Conservation (phyloP, 2,329 filamentous ascomycete genomes). For the Periconia macrospinosa region DNA sequence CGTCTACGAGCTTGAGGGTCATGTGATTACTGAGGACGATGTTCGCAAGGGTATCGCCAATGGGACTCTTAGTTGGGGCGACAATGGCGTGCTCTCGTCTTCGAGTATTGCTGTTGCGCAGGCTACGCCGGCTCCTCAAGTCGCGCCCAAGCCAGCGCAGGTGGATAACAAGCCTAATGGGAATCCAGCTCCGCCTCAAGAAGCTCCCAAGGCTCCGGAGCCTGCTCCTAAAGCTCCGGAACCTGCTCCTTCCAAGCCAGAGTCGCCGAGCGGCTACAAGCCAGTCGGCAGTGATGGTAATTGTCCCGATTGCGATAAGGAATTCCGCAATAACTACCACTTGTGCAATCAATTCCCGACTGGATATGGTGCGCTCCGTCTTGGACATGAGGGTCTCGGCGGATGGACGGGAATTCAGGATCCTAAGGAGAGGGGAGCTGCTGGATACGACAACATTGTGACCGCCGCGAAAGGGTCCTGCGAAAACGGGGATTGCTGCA, state of each 20-base stretch:
- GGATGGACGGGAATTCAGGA: slow-evolving; percentile 83
- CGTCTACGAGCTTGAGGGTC: slow-evolving; percentile 71
- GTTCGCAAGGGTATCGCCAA: slow-evolving; percentile 72
- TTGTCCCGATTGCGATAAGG: slow-evolving; percentile 58
- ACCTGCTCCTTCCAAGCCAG: slow-evolving; percentile 13
- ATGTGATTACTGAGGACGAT: slow-evolving; percentile 62
- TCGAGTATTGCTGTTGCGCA: slow-evolving; percentile 15
- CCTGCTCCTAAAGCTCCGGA: slow-evolving; percentile 10
- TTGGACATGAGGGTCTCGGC: slow-evolving; percentile 68
- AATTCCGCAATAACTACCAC: slow-evolving; percentile 76
- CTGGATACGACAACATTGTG: slow-evolving; percentile 58
- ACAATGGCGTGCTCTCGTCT: slow-evolving; percentile 57
- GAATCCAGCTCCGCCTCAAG: not conserved
- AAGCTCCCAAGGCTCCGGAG: slow-evolving; percentile 14
- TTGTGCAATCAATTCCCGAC: slow-evolving; percentile 75
- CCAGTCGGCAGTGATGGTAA: slow-evolving; percentile 21
- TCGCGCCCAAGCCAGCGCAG: slow-evolving; percentile 1
- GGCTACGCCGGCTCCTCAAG: slow-evolving; percentile 18
- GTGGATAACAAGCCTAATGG: not conserved
- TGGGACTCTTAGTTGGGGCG: slow-evolving; percentile 66
- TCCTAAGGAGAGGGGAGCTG: slow-evolving; percentile 32
- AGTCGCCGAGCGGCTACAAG: slow-evolving; percentile 19
- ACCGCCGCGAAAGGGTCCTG: slow-evolving; percentile 66
- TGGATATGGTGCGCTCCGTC: slow-evolving; percentile 74
- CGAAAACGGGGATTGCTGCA: slow-evolving; percentile 60